phyloP scores from a whole-genome alignment of 1,139 yeast genomes.

The Yamadazyma conglobata region DNA sequence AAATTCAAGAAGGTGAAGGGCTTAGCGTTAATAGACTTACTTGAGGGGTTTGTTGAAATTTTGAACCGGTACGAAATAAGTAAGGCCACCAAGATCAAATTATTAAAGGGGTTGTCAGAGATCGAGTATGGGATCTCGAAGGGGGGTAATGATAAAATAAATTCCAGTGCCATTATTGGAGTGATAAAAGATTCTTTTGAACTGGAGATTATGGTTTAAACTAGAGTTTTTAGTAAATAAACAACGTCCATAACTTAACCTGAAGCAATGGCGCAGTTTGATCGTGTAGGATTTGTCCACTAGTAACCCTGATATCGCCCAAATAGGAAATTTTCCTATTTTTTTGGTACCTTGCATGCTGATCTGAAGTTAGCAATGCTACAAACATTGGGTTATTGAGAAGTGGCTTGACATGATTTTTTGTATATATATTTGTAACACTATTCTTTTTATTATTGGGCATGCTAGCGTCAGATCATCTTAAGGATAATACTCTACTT shows the following conservation, averaged over 20 bases:
- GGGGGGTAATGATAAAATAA: constrained; percentile 91
- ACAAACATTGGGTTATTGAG: too few species aligned
- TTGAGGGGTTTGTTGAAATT: constrained; percentile 70
- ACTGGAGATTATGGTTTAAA: constrained; percentile 5
- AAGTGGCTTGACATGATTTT: too few species aligned
- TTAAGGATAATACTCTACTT: constrained; percentile 13
- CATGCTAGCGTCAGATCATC: too few species aligned
- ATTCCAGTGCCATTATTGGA: constrained; percentile 87
- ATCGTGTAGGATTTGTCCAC: too few species aligned
- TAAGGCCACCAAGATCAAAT: constrained; percentile 55
- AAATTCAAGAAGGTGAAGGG: constrained; percentile 71
- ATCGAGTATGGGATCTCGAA: constrained; percentile 86
- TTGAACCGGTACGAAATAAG: constrained; percentile 65
- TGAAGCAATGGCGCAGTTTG: too few species aligned
- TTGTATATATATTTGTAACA: too few species aligned
- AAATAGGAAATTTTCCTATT: too few species aligned
- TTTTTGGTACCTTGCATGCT: too few species aligned
- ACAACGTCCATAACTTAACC: not conserved
- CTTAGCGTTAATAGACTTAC: constrained; percentile 80
- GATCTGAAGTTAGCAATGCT: too few species aligned
- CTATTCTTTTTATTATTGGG: too few species aligned
- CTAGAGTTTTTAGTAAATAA: too few species aligned
- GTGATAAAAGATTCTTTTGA: constrained; percentile 66
- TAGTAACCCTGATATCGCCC: too few species aligned
- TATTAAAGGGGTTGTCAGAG: constrained; percentile 73